These are phyloP conservation scores for Salix caprea DNA, from an alignment of 345 rosid genomes.

Conservation along the genomic window DNA sequence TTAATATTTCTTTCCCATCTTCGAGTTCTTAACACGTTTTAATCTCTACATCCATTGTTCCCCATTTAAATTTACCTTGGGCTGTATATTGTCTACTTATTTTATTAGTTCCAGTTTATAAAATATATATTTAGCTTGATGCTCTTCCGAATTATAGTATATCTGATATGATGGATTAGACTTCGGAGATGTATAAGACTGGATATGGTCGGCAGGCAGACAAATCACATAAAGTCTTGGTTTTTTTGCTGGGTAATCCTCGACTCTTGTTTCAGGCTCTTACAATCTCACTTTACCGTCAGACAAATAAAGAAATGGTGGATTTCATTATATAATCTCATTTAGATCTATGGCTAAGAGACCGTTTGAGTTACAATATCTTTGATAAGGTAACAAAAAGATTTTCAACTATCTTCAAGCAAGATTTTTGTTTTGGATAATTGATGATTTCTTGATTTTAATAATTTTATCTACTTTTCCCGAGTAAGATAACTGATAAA, in stretches of 20 bases:
- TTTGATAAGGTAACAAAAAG: not conserved
- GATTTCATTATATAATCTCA: not conserved
- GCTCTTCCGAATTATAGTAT: not conserved
- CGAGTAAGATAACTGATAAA: no score
- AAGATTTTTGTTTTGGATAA: no score
- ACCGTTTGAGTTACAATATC: not conserved
- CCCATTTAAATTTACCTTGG: not conserved
- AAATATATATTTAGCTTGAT: not conserved
- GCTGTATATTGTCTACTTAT: not conserved
- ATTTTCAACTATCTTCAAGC: no score
- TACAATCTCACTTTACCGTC: not conserved
- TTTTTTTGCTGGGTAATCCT: not conserved
- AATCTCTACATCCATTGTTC: not conserved
- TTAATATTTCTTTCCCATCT: constrained; percentile 1
- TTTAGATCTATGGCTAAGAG: not conserved
- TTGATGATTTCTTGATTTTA: no score
- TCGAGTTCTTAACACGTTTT: not conserved
- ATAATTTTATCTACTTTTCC: no score
- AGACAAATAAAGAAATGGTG: not conserved
- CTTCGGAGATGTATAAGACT: not conserved
- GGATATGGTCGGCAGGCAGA: not conserved
- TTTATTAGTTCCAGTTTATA: no score
- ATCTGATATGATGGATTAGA: constrained; percentile 17
- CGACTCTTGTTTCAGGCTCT: not conserved
- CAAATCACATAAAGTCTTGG: not conserved